Evolutionary conservation across 148 eudicot species (phyloP), one percentile per base, ranked within the genome.

Genomic region (Salicornia ramosissima): DNA sequence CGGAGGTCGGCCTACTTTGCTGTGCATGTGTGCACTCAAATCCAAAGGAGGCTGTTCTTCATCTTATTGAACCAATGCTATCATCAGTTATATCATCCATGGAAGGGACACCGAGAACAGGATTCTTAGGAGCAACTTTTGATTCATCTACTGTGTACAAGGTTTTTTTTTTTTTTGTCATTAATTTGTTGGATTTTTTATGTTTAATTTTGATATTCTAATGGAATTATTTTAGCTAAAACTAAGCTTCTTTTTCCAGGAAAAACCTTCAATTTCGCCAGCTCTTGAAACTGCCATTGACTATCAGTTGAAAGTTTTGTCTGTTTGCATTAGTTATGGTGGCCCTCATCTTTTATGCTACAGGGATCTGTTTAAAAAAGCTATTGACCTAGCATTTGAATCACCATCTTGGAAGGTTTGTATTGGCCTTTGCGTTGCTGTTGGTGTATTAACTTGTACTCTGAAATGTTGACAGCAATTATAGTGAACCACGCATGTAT

Each of bases 371-470:
- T 86, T 94, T 68, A 87, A 86, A 77, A 93, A 88, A 83, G 93
- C 83, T 72, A 83, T 94, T 47, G 45, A 65, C 73, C 74, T 87
- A 67, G 96, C 99, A 9, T 91, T 94, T 81, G 89, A 91, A 58
- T 94, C 99, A 28, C 90, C 96, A 66, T 94, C 99, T 65, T 94
- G 99, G 99, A 91, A 94, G 99, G 99, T 91, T 77, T 49, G 14
- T 61, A 51, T 67, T 53, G 58, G n/a, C 24, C 10, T 0, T n/a
- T 21, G 2, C 65, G 56, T 70, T 59, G 34, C 13, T 36, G 50
- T 67, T 36, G 43, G 46, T 68, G 42, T 43, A 56, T 68, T 14
- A 29, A 36, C 49, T 46, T 67, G 33, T 31, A 46, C 45, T 28
- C 61, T 43, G 14, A 55, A 36, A 46, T 4, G 18, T 46, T 46